These are phyloP conservation scores for Xylaria sp. DNA, from an alignment of 495 filamentous ascomycete species.

Conservation along the genomic window DNA sequence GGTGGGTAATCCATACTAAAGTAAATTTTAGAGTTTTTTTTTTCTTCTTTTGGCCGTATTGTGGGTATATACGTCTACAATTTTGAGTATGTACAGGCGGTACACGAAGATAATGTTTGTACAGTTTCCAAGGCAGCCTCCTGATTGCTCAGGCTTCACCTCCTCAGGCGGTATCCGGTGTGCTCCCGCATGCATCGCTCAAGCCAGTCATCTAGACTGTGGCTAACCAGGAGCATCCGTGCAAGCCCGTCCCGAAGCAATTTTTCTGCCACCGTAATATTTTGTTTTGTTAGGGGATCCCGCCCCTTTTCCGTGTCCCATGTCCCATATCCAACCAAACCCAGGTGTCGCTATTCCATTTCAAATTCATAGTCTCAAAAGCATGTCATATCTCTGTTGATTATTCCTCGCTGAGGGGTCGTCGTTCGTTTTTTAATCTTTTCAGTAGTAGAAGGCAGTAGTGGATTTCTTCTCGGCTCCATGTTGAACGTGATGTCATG, in stretches of 20 bases:
- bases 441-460: neutral
- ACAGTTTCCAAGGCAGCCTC: conserved; percentile 17
- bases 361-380: conserved; percentile 12
- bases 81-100: conserved; percentile 22
- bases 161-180: conserved; percentile 10
- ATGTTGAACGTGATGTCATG: conserved; percentile 14
- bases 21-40: neutral
- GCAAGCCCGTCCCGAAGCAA: neutral
- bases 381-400: neutral
- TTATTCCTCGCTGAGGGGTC: conserved; percentile 4
- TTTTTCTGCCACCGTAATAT: conserved; percentile 1
- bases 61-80: conserved; percentile 9
- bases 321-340: neutral
- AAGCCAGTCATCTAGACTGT: conserved; percentile 24
- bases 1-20: neutral
- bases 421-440: conserved; percentile 12
- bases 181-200: neutral
- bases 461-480: conserved; percentile 21
- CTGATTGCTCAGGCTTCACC: neutral
- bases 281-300: conserved; percentile 12
- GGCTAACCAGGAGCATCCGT: conserved; percentile 22
- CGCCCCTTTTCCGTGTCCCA: conserved; percentile 5
- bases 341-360: neutral
- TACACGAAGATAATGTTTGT: conserved; percentile 9
- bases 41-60: no score